phyloP scores from a whole-genome alignment of 805 yeast genomes.

The Saccharomycopsis sp. region DNA sequence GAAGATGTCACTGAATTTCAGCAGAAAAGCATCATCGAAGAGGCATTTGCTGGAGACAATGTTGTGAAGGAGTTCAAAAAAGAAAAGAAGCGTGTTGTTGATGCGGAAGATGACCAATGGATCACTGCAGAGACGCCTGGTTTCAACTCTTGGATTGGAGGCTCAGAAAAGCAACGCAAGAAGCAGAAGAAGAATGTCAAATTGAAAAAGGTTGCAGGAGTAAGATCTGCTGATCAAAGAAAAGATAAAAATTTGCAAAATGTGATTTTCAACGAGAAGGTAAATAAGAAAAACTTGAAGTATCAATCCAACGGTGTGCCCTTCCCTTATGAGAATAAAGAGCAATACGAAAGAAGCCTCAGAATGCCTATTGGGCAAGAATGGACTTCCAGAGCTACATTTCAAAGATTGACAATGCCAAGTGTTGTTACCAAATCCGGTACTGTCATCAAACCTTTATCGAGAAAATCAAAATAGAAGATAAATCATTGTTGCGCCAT shows the following conservation, averaged over 20 bases:
- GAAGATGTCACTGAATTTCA: constrained; percentile 47
- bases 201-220: constrained; percentile 67
- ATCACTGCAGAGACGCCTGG: constrained; percentile 87
- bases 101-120: constrained; percentile 80
- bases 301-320: constrained; percentile 89
- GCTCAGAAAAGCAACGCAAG: constrained; percentile 32
- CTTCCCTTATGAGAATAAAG: constrained; percentile 85
- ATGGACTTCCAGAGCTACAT: constrained; percentile 85
- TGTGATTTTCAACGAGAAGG: constrained; percentile 84
- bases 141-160: constrained; percentile 98
- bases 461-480: constrained; percentile 23
- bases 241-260: constrained; percentile 65
- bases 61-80: constrained; percentile 68
- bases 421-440: constrained; percentile 81
- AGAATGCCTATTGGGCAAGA: constrained; percentile 97
- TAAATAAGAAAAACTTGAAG: constrained; percentile 74
- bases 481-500: background rate
- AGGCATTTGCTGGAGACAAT: constrained; percentile 97
- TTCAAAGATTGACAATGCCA: constrained; percentile 85
- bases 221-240: constrained; percentile 61
- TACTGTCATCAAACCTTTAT: constrained; percentile 81
- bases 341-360: constrained; percentile 88
- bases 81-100: constrained; percentile 59
- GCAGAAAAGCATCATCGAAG: constrained; percentile 72
- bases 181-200: constrained; percentile 46